These are phyloP conservation scores for Silene uniflora DNA, from an alignment of 148 eudicot species.

Conservation along the genomic window DNA sequence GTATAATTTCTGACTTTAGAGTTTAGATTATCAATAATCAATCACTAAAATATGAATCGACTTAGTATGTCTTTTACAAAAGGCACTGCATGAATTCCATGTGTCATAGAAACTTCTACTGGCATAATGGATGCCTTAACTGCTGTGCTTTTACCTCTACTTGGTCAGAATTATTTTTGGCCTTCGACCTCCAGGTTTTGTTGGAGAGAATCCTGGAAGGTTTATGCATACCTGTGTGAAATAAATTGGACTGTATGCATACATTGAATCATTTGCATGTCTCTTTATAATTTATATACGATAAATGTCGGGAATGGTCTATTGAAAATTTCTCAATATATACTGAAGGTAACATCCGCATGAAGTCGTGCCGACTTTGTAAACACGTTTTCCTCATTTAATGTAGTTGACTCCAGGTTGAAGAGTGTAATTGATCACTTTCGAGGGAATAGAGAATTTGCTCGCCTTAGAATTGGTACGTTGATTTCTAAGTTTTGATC, in stretches of 20 bases:
- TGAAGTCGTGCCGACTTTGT: neutral
- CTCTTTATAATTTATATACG: neutral
- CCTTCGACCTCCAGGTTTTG: too few relatives aligned
- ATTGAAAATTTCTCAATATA: too few relatives aligned
- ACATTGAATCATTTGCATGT: neutral
- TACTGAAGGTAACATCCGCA: neutral
- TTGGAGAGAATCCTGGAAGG: neutral
- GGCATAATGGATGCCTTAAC: too few relatives aligned
- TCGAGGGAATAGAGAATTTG: constrained; percentile 65
- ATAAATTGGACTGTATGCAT: neutral
- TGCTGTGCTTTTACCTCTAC: too few relatives aligned
- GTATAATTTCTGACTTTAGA: constrained; percentile 35
- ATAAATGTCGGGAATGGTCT: neutral
- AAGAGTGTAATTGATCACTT: constrained; percentile 83
- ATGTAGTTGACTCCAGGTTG: constrained; percentile 39
- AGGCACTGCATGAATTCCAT: too few relatives aligned
- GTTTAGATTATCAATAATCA: neutral
- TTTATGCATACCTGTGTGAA: neutral
- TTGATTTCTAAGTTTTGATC: constrained; percentile 21
- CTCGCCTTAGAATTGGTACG: constrained; percentile 87
- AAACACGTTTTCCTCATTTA: neutral
- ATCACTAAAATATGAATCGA: neutral
- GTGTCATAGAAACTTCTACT: too few relatives aligned
- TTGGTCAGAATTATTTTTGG: too few relatives aligned
- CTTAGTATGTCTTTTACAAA: too few relatives aligned